These are phyloP conservation scores for Stevia rebaudiana DNA, from an alignment of 140 eudicot genomes.

Conservation along the genomic window DNA sequence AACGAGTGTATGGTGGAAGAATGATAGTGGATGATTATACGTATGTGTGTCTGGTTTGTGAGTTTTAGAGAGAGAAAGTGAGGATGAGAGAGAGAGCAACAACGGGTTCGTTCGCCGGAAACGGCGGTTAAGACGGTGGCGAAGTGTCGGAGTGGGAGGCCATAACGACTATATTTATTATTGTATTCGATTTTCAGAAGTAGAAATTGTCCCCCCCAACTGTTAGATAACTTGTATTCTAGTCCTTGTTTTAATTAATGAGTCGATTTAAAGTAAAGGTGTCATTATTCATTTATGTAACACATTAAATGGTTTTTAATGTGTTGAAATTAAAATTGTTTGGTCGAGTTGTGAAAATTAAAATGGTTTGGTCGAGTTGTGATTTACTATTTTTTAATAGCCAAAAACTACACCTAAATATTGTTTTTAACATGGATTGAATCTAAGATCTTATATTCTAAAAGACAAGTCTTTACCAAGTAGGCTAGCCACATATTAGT, in stretches of 20 bases:
- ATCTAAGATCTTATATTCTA: too few relatives aligned
- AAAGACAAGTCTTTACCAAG: too few relatives aligned
- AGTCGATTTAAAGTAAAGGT: not conserved
- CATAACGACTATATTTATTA: not conserved
- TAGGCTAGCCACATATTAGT: too few relatives aligned
- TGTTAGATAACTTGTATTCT: not conserved
- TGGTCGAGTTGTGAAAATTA: not conserved
- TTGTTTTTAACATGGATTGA: too few relatives aligned
- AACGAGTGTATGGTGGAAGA: constrained; percentile 4
- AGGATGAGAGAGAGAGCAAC: not conserved
- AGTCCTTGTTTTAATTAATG: not conserved
- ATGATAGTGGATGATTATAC: constrained; percentile 6
- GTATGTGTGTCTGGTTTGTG: not conserved
- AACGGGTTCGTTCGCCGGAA: not conserved
- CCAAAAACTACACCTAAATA: too few relatives aligned
- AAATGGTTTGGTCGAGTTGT: too few relatives aligned
- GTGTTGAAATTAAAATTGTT: not conserved
- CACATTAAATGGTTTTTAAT: not conserved
- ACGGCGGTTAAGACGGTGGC: not conserved
- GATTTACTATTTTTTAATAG: too few relatives aligned
- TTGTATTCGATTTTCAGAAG: not conserved
- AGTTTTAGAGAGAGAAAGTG: not conserved
- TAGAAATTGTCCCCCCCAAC: not conserved
- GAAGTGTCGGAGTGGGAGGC: not conserved
- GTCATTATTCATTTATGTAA: not conserved